Conservation (phyloP, 768 basidiomycete genomes). For the Tricholoma sp. region DNA sequence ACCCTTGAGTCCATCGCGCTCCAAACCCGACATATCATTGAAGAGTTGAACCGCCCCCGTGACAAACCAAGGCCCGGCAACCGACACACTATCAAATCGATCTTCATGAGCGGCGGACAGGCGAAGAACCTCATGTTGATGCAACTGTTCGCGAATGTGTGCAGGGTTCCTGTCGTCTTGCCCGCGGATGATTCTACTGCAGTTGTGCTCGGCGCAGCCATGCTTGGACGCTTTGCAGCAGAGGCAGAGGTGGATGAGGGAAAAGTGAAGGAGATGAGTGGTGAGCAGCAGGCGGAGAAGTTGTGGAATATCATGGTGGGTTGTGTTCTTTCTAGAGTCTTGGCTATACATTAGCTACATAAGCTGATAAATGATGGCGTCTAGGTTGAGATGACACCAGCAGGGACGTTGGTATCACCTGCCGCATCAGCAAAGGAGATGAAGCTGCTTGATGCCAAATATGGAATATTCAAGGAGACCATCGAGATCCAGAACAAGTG, state of each 20-base stretch:
- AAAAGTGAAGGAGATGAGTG: constrained; percentile 26
- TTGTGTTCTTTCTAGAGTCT: background rate
- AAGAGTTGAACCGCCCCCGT: constrained; percentile 60
- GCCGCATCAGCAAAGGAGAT: constrained; percentile 57
- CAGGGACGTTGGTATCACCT: constrained; percentile 68
- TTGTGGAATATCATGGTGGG: constrained; percentile 92
- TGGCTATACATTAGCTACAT: background rate
- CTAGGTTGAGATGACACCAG: constrained; percentile 89
- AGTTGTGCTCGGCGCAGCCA: constrained; percentile 90
- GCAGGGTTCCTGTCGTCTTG: constrained; percentile 76
- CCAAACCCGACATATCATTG: constrained; percentile 92
- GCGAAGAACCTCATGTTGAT: constrained; percentile 86
- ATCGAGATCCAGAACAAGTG: constrained; percentile 88
- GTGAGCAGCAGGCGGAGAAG: constrained; percentile 49
- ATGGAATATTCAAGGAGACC: constrained; percentile 84
- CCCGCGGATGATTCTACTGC: constrained; percentile 73
- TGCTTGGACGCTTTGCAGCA: constrained; percentile 86
- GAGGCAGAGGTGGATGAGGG: constrained; percentile 36
- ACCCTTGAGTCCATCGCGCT: constrained; percentile 92
- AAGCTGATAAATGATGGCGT: background rate
- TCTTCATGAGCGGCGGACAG: constrained; percentile 94
- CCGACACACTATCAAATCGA: constrained; percentile 76
- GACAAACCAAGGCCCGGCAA: constrained; percentile 30
- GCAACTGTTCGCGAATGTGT: constrained; percentile 85
- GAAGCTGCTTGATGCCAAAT: constrained; percentile 84